Evolutionary conservation across 163 green algal species (phyloP), one percentile per base, ranked within the genome.

Genomic region (Volvox carteri): DNA sequence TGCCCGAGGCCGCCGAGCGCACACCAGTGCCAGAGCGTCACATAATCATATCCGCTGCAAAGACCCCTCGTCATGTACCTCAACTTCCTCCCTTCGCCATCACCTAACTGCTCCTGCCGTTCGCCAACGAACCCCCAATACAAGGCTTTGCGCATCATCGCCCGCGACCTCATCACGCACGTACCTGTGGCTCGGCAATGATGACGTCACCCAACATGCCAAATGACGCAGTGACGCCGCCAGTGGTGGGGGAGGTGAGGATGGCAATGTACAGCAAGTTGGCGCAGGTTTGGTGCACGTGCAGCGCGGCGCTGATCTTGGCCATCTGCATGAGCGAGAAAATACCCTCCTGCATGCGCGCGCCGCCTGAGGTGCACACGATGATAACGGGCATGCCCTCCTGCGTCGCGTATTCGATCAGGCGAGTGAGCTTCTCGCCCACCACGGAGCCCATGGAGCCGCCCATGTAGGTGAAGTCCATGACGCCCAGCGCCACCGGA

Each of bases 391-490:
- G 88, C 77, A 96, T 92, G 30, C 92, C 93, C 90, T 97, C 92
- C 89, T 91, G 87, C 25, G 93, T 95, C 35, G 92, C 93, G 86
- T 95, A 95, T 75, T 96, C 94, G 54, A 97, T 96, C 44, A 96
- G 86, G 70, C 94, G 92, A 11, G 94, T 96, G n/a, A 97, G 92
- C 92, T 96, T 96, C 91, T 97, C 95, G 11, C 95, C 95, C 80
- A 96, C 95, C 78, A 96, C 95, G 37, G 84, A 93, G 52, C 95
- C 95, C 94, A 97, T 97, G 70, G 75, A 93, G 81, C 95, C 95
- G 30, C 94, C 95, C 94, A 97, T 96, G 94, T 95, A 97, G 73
- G 89, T 85, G 87, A 97, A 97, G 74, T 97, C 94, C 94, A 96
- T 96, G 28, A 97, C 94, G 41, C 91, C 95, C 79, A 97, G 84